A percentile compares a stretch with the other conserved stretches of the same genome.
Evolutionary conservation across 768 basidiomycete species (phyloP).

Genomic region (Podaxis mareebaensis): DNA sequence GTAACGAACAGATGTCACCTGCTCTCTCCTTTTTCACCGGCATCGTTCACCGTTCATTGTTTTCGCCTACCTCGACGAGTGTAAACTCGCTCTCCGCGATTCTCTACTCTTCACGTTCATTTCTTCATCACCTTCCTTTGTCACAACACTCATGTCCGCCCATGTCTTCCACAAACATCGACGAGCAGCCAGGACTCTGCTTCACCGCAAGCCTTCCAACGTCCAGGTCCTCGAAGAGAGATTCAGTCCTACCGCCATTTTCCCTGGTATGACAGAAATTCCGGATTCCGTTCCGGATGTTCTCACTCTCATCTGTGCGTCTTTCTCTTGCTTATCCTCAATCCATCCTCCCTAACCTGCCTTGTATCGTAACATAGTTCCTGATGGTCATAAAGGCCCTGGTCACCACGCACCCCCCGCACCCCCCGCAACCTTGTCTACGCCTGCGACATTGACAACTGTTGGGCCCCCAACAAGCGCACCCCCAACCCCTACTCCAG

Average conservation of each 20-base stretch:
- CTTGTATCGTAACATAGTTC: background rate
- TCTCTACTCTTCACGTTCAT: constrained; percentile 5
- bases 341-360: background rate
- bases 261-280: constrained; percentile 3
- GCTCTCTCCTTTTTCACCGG: background rate
- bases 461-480: background rate
- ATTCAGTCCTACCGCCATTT: constrained; percentile 15
- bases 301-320: background rate
- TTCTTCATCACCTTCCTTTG: constrained; percentile 12
- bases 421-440: background rate
- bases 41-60: background rate
- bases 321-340: background rate
- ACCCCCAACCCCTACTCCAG: background rate
- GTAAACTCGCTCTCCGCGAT: background rate
- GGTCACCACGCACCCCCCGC: background rate
- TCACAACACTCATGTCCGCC: background rate
- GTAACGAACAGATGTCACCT: background rate
- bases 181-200: constrained; percentile 1
- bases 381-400: background rate
- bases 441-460: background rate
- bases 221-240: constrained; percentile 13
- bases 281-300: background rate
- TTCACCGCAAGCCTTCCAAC: constrained; percentile 7
- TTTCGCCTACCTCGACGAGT: constrained; percentile 3
- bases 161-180: constrained; percentile 8